Evolutionary conservation across 106 monocot genomes (phyloP), one percentile per base, ranked within the genome.

Genomic region (Acorus calamus): DNA sequence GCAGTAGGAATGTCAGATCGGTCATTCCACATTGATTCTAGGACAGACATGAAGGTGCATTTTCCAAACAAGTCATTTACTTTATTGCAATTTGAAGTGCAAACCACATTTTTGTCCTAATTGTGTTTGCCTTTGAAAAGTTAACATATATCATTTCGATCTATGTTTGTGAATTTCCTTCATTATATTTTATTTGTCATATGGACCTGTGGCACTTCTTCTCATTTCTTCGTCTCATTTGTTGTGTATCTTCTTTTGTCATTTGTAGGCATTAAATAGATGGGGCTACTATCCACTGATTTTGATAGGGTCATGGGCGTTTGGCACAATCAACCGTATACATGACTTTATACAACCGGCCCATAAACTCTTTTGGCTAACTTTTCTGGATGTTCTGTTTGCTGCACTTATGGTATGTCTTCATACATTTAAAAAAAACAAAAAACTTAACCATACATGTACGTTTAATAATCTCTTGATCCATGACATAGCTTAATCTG

Each of bases 281-380:
- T 98, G 98, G 98, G 98, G 98, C 51, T 92, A 92, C 66, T 98
- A 98, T 73, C 98, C 98, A 56, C 70, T 98, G 61, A 98, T 98
- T 54, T 69, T 98, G 73, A 98, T 98, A 54, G 98, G 98, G 50
- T 92, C 98, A 42, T 98, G 98, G 98, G 73, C 85, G 57, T 98
- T 98, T 85, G 92, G 80, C 44, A 98, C 98, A 60, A 83, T 98
- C 69, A 92, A 98, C 56, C 85, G 92, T 14, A 50, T 98, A 49
- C 73, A 83, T 69, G 85, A 88, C 65, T 98, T 83, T 59, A 49
- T 88, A 55, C 14, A 81, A 74, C 92, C 92, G 41, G 81, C 76
- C 8, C 72, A 79, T 64, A 88, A 72, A 59, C 77, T 98, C 60
- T 92, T 98, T 74, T 81, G 77, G 87, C 92, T 98, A 65, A 83